Conservation (phyloP, 2,329 filamentous ascomycete species). For the Dactylellina parvicollis region DNA sequence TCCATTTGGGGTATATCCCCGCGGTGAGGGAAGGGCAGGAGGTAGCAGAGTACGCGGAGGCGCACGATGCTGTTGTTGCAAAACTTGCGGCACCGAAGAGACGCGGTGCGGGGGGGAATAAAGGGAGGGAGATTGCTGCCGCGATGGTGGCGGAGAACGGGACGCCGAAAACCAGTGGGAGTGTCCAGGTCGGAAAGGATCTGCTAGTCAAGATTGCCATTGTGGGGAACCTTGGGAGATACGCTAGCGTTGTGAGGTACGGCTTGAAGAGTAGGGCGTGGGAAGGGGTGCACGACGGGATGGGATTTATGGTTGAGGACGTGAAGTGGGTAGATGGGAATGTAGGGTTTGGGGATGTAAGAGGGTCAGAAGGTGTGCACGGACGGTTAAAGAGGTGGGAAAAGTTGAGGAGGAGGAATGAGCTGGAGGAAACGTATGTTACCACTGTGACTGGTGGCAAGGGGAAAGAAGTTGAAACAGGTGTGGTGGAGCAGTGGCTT, state of each 20-base stretch:
- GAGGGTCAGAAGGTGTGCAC: conserved; percentile 35
- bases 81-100: conserved; percentile 30
- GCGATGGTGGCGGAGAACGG: conserved; percentile 61
- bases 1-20: conserved; percentile 90
- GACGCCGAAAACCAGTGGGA: conserved; percentile 71
- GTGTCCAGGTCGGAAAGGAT: conserved; percentile 75
- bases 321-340: conserved; percentile 82
- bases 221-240: conserved; percentile 79
- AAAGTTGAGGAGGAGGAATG: conserved; percentile 40
- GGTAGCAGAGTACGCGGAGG: conserved; percentile 54
- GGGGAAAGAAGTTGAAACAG: conserved; percentile 4
- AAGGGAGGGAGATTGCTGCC: conserved; percentile 59
- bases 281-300: conserved; percentile 77
- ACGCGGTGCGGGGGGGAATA: conserved; percentile 46
- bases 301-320: conserved; percentile 85
- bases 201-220: conserved; percentile 87
- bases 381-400: conserved; percentile 47
- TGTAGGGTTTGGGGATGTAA: conserved; percentile 60
- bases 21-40: conserved; percentile 70
- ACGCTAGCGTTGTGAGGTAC: conserved; percentile 77
- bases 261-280: conserved; percentile 85
- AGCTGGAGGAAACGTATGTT: conserved; percentile 3
- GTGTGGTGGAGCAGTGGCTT: conserved; percentile 24
- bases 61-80: conserved; percentile 45
- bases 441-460: background rate